A percentile compares a stretch with the other conserved stretches of the same genome.
phyloP scores from a whole-genome alignment of 441 rosid genomes.

The Bocquillonia castaneifolia region DNA sequence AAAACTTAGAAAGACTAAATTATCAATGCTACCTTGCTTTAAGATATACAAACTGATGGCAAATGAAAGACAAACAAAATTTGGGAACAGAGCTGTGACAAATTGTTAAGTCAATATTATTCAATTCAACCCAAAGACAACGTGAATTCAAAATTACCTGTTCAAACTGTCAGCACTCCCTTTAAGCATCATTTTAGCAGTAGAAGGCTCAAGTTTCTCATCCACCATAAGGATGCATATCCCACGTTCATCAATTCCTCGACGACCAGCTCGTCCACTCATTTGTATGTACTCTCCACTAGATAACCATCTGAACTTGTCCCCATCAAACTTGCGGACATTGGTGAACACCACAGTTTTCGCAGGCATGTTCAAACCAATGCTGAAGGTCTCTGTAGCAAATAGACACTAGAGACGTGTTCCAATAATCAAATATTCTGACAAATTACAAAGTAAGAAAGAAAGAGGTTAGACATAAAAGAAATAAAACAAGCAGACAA shows the following conservation, averaged over 20 bases:
- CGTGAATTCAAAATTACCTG: slow-evolving; percentile 46
- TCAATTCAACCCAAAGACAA: slow-evolving; percentile 1
- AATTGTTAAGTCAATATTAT: slow-evolving; percentile 1
- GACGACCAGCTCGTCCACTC: slow-evolving; percentile 99
- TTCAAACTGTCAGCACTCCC: slow-evolving; percentile 96
- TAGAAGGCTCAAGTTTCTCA: slow-evolving; percentile 92
- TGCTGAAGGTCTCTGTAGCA: slow-evolving; percentile 99
- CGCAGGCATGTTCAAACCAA: slow-evolving; percentile 99
- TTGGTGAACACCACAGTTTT: slow-evolving; percentile 97
- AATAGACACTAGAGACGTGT: slow-evolving; percentile 70
- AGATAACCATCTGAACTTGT: slow-evolving; percentile 96
- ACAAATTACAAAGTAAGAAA: slow-evolving; percentile 1
- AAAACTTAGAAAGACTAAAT: background rate
- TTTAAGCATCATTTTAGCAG: slow-evolving; percentile 91
- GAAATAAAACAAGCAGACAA: background rate
- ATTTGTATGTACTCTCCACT: slow-evolving; percentile 98
- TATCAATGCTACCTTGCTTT: background rate
- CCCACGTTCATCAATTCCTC: slow-evolving; percentile 96
- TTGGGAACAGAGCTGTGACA: background rate
- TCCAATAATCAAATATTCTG: slow-evolving; percentile 25
- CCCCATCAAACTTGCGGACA: slow-evolving; percentile 97
- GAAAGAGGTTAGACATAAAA: background rate
- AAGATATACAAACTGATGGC: background rate
- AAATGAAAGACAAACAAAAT: background rate
- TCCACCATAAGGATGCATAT: slow-evolving; percentile 95